Conservation (phyloP, 306 rosid species). For the Cucumis hystrix region DNA sequence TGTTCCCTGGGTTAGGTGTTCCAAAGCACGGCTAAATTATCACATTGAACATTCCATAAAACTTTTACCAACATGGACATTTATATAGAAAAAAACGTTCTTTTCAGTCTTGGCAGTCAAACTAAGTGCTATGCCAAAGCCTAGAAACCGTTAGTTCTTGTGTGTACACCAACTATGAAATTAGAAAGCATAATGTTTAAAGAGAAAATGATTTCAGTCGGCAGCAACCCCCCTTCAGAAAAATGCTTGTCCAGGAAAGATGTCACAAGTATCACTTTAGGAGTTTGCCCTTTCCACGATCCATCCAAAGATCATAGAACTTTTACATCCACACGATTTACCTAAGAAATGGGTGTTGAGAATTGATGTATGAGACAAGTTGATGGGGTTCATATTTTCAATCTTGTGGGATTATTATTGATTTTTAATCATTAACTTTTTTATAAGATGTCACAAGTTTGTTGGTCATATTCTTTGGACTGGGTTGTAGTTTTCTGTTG, state of each 20-base stretch:
- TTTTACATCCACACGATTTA: neutral
- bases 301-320: neutral
- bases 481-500: neutral
- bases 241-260: neutral
- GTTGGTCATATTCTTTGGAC: neutral
- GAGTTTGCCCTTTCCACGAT: neutral
- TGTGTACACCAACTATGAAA: neutral
- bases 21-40: neutral
- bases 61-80: neutral
- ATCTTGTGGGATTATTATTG: neutral
- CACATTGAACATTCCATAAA: neutral
- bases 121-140: neutral
- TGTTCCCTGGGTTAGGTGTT: neutral
- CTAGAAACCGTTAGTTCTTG: neutral
- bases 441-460: neutral
- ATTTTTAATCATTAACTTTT: neutral
- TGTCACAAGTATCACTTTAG: neutral
- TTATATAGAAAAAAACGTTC: neutral
- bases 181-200: neutral
- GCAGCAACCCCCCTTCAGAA: neutral
- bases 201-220: neutral
- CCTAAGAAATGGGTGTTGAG: neutral
- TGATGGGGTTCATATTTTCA: neutral
- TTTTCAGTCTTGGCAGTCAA: neutral
- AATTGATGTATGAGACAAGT: neutral